phyloP scores from a whole-genome alignment of 2,329 filamentous ascomycete genomes.

The Cytospora mali region DNA sequence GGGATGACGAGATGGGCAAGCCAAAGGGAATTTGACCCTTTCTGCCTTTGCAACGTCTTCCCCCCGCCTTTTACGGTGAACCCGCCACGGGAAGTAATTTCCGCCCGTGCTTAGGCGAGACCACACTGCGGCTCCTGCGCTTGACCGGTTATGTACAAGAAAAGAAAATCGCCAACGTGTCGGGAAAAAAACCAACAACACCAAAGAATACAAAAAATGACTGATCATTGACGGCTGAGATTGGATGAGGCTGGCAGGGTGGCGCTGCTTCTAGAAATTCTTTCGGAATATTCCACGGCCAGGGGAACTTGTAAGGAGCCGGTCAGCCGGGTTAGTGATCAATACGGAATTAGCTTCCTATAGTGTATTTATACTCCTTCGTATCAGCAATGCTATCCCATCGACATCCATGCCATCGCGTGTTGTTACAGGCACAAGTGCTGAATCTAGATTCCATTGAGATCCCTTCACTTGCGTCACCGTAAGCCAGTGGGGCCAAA shows the following conservation, averaged over 20 bases:
- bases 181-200: background rate
- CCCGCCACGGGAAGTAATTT: slow-evolving; percentile 1
- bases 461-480: background rate
- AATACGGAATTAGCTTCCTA: too few relatives aligned
- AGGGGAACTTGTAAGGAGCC: too few relatives aligned
- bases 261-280: background rate
- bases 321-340: too few relatives aligned
- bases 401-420: background rate
- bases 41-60: background rate
- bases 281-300: background rate
- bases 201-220: background rate
- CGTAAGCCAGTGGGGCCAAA: background rate
- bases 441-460: background rate
- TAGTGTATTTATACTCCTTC: too few relatives aligned
- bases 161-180: background rate
- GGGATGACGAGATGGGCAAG: background rate
- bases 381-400: background rate
- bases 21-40: background rate
- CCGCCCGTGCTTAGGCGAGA: background rate
- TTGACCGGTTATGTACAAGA: background rate
- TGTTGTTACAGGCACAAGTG: background rate
- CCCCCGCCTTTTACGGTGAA: background rate
- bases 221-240: background rate
- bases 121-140: background rate
- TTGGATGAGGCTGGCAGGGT: background rate